Conservation (phyloP, 345 rosid species). For the Arabis hirsuta region DNA sequence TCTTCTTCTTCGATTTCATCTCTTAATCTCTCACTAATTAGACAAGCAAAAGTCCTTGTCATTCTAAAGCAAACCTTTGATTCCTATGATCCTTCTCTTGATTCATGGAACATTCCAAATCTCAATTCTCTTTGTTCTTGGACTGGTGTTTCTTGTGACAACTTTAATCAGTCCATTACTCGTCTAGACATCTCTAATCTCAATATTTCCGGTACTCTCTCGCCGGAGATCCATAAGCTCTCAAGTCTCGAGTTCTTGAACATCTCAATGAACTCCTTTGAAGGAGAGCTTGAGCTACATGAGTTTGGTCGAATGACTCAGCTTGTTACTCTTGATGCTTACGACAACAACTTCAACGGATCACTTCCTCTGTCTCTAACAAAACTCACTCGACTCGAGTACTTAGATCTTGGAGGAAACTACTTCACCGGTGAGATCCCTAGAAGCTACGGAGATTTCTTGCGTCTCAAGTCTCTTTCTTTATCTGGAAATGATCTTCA, state of each 20-base stretch:
- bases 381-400: conserved; percentile 50
- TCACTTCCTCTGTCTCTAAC: conserved; percentile 60
- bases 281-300: conserved; percentile 57
- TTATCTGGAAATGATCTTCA: conserved; percentile 78
- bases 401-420: conserved; percentile 89
- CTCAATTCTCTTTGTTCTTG: conserved; percentile 58
- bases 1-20: conserved; percentile 44
- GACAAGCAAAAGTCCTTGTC: conserved; percentile 63
- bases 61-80: conserved; percentile 55
- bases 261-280: conserved; percentile 70
- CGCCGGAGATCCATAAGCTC: conserved; percentile 51
- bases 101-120: conserved; percentile 57
- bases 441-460: conserved; percentile 57
- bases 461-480: conserved; percentile 63
- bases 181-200: conserved; percentile 57
- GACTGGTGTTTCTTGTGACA: conserved; percentile 57
- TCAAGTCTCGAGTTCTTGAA: conserved; percentile 63
- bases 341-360: conserved; percentile 79
- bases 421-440: conserved; percentile 80
- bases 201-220: conserved; percentile 63
- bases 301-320: conserved; percentile 54
- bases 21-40: conserved; percentile 47
- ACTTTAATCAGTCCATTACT: conserved; percentile 49
- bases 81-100: conserved; percentile 54
- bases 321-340: conserved; percentile 69